A percentile compares a stretch with the other conserved stretches of the same genome.
phyloP scores from a whole-genome alignment of 768 basidiomycete genomes.

The Termitomyces titanicus region DNA sequence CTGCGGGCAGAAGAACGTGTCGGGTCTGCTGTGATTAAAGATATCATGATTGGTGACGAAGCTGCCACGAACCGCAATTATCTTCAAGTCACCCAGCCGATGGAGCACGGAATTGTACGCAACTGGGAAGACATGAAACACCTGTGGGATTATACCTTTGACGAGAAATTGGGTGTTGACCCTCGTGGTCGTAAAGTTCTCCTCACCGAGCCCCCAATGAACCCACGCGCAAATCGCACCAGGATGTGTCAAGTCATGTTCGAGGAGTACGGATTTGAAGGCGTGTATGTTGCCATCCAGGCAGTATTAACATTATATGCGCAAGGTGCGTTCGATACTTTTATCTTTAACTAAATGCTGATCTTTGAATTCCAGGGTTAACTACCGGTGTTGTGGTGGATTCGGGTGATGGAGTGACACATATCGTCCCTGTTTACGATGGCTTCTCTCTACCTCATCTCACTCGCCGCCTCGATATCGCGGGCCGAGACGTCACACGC shows the following conservation, averaged over 20 bases:
- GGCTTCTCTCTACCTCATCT: conserved; percentile 95
- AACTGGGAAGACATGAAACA: conserved; percentile 99
- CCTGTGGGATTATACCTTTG: conserved; percentile 98
- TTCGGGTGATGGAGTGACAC: conserved; percentile 98
- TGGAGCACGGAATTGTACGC: conserved; percentile 98
- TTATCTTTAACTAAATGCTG: not conserved
- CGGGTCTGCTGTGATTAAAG: conserved; percentile 82
- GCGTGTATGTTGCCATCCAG: conserved; percentile 97
- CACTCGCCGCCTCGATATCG: conserved; percentile 92
- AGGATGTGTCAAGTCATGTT: conserved; percentile 99
- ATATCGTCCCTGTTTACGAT: conserved; percentile 98
- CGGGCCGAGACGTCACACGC: conserved; percentile 96
- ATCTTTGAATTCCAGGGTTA: conserved; percentile 54
- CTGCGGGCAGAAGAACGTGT: conserved; percentile 96
- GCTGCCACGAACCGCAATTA: conserved; percentile 92
- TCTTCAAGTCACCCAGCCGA: conserved; percentile 95
- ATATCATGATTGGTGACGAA: conserved; percentile 98
- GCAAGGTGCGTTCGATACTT: conserved; percentile 63
- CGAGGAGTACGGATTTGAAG: conserved; percentile 94
- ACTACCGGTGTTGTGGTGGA: conserved; percentile 99
- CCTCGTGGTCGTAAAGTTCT: conserved; percentile 85
- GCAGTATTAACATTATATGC: conserved; percentile 98
- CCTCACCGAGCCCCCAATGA: conserved; percentile 99
- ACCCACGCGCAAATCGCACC: conserved; percentile 90
- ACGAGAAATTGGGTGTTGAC: conserved; percentile 90